Base-by-base conservation (phyloP, 2,329 filamentous ascomycete genomes). In the Atkinsonella hypoxylon region DNA sequence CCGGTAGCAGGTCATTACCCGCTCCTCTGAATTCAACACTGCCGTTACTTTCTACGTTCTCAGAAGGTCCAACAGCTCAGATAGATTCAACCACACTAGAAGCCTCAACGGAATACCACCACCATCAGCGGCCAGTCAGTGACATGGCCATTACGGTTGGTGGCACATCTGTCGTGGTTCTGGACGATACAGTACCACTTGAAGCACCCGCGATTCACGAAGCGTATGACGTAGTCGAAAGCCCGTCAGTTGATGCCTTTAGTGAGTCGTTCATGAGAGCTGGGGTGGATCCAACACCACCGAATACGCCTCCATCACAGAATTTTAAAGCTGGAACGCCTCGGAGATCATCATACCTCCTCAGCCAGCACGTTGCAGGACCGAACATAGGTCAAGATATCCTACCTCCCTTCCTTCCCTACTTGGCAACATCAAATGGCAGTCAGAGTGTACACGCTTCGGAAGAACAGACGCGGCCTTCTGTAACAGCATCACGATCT, bases 141-240 rank as follows among this genome's bases (percentile, higher is more conserved):
- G 77, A 81, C 53, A 71, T 72, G 57, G 77, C 67, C 6, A 78
- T 91, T 43, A 93, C 89, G 0, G 75, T 76, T 11, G 87, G 88
- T n/a, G 95, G 88, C 71, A 85, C 90, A 61, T 95, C 89, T 0
- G 94, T 95, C 56, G 77, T 95, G 50, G 94, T 95, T 60, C 81
- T 95, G 36, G 87, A 94, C 52, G 81, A 80, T 32, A 84, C 82
- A 0, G 57, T 75, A 15, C 68, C 73, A 0, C 68, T 70, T 5
- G 68, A 78, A 9, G 64, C 74, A n/a, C 67, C 73, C 1, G 57
- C 69, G 10, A 78, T 81, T 9, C 76, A 73, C 9, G 70, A 70
- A 34, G 70, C 73, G 18, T 60, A 77, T 8, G 63, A 66, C 2
- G 66, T 64, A 3, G 61, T 64, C 3, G 62, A 67, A 22, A 73